A percentile compares a stretch with the other conserved stretches of the same genome.
These are phyloP conservation scores for Kwoniella newhampshirensis DNA, from an alignment of 768 basidiomycete genomes.

Conservation along the genomic window DNA sequence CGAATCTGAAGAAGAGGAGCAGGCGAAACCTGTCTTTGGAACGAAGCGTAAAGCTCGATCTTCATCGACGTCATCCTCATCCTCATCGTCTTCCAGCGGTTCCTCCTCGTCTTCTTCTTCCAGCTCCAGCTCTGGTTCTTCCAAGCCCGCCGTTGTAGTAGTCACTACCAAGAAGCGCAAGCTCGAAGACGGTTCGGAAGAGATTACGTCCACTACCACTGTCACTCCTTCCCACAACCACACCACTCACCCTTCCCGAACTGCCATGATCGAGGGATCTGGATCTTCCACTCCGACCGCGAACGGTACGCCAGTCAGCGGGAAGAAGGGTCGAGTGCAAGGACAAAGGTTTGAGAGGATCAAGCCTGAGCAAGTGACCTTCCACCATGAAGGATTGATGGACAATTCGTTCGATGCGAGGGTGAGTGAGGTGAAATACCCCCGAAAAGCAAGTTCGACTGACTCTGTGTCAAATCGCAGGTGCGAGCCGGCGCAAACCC, in stretches of 20 bases:
- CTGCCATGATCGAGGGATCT: neutral
- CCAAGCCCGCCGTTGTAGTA: conserved; percentile 19
- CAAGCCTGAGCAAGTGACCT: conserved; percentile 63
- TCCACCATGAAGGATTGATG: conserved; percentile 58
- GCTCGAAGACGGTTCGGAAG: conserved; percentile 30
- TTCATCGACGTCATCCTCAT: conserved; percentile 37
- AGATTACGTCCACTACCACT: conserved; percentile 43
- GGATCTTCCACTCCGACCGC: conserved; percentile 10
- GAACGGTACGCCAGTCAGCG: conserved; percentile 26
- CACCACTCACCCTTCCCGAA: conserved; percentile 19
- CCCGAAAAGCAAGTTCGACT: too few species aligned
- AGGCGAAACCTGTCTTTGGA: conserved; percentile 30
- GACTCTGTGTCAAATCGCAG: conserved; percentile 7
- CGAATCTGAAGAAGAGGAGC: conserved; percentile 15
- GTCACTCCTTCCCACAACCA: conserved; percentile 25
- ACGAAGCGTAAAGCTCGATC: conserved; percentile 44
- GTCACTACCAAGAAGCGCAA: conserved; percentile 48
- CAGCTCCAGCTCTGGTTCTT: conserved; percentile 17
- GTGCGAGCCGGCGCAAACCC: conserved; percentile 60
- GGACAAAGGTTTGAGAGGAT: conserved; percentile 79
- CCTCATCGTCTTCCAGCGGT: conserved; percentile 27
- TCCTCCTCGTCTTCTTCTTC: conserved; percentile 35
- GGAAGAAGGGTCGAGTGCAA: conserved; percentile 36
- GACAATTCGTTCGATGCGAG: conserved; percentile 80
- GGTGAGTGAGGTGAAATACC: conserved; percentile 62